Conservation (phyloP, 805 yeast genomes). For the Starmerella cellae region DNA sequence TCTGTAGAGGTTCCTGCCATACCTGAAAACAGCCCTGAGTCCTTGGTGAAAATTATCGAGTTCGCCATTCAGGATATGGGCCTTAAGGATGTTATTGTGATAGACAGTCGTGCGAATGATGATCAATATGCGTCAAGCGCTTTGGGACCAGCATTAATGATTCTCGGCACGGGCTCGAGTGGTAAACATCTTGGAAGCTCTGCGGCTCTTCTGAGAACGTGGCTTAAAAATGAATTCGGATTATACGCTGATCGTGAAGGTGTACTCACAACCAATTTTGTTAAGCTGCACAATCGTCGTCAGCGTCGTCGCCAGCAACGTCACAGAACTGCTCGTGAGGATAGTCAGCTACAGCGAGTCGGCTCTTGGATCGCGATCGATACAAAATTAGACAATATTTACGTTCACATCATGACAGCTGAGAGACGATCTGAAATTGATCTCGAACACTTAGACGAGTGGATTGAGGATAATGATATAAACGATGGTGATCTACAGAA, state of each 20-base stretch:
- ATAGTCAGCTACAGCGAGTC: constrained; percentile 26
- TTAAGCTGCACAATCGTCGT: constrained; percentile 40
- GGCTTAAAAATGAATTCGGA: constrained; percentile 41
- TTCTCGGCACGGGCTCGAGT: constrained; percentile 65
- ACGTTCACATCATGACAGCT: constrained; percentile 59
- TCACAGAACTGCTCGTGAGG: constrained; percentile 26
- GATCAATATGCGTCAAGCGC: constrained; percentile 22
- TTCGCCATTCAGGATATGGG: constrained; percentile 51
- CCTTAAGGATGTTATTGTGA: constrained; percentile 44
- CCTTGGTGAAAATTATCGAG: constrained; percentile 35
- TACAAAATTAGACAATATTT: constrained; percentile 46
- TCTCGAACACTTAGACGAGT: constrained; percentile 26
- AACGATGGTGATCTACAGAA: background rate
- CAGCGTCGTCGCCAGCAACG: constrained; percentile 40
- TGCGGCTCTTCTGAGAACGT: constrained; percentile 42
- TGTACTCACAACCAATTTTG: constrained; percentile 42
- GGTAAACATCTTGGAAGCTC: constrained; percentile 65
- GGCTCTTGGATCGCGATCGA: constrained; percentile 81
- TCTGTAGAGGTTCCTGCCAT: constrained; percentile 36
- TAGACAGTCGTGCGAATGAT: constrained; percentile 42
- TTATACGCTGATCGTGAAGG: constrained; percentile 56
- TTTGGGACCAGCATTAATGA: constrained; percentile 36
- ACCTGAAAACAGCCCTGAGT: constrained; percentile 47
- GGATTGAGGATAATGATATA: background rate
- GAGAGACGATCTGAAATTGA: constrained; percentile 55